These are phyloP conservation scores for Podospora conica DNA, from an alignment of 495 filamentous ascomycete species.

Conservation along the genomic window DNA sequence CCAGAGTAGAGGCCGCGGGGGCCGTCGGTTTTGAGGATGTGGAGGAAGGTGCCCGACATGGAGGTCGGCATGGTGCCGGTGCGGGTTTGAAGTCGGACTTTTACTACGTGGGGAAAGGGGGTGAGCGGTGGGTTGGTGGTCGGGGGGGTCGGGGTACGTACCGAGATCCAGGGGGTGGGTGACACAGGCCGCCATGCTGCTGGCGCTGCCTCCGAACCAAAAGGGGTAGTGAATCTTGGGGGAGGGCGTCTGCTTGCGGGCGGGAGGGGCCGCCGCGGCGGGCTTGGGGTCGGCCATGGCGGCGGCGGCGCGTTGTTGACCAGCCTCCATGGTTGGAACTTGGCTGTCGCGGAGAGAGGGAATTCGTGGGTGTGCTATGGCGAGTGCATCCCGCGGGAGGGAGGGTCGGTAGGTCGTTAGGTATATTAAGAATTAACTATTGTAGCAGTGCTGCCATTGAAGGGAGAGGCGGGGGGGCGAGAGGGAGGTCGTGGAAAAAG, in stretches of 20 bases:
- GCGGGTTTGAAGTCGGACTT: conserved; percentile 84
- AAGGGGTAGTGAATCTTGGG: conserved; percentile 55
- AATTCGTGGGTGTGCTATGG: background rate
- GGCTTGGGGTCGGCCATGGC: background rate
- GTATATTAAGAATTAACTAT: background rate
- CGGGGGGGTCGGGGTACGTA: conserved; percentile 33
- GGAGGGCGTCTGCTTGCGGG: background rate
- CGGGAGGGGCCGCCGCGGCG: background rate
- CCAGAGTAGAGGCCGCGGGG: conserved; percentile 75
- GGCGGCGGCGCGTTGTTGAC: conserved; percentile 3
- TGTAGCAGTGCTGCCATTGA: background rate
- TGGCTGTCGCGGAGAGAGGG: conserved; percentile 9
- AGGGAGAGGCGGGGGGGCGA: background rate
- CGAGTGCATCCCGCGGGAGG: conserved; percentile 16
- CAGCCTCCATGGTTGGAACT: conserved; percentile 13
- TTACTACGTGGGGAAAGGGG: conserved; percentile 3
- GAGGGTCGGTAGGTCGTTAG: background rate
- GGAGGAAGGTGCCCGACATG: conserved; percentile 76
- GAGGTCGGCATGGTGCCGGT: conserved; percentile 57
- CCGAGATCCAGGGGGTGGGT: conserved; percentile 86
- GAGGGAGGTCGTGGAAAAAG: background rate
- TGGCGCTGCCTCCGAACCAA: conserved; percentile 93
- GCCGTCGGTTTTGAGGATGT: conserved; percentile 61
- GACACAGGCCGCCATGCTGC: conserved; percentile 79
- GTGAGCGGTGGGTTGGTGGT: background rate